Base-by-base conservation (phyloP, 2,329 filamentous ascomycete species). In the Phyllosticta citrichinensis region DNA sequence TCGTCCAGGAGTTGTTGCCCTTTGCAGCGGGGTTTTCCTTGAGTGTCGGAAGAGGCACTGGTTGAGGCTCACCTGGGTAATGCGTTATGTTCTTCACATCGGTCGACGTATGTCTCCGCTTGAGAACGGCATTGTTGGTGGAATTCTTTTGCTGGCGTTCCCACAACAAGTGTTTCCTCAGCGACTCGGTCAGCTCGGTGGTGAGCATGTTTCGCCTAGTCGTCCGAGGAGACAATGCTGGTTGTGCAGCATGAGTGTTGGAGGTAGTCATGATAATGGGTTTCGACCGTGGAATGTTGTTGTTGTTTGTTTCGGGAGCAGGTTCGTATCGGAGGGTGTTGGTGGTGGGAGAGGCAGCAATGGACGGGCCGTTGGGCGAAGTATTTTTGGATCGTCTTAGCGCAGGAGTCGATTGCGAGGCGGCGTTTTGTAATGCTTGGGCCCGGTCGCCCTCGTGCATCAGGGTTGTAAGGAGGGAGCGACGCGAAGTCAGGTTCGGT, bases 171-270 rank as follows among this genome's bases (percentile, higher is more conserved):
- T 97, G 89, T 67, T 91, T 89, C 22, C 94, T 86, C 3, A 99
- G 85, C 22, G 91, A 96, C 72, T 96, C 91, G 2, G 93, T 97
- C 60, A 99, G 80, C 77, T 99, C 94, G 0, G 90, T 95, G 9
- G 90, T 88, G 61, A 99, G 82, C 94, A 99, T 99, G 75, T 97
- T 95, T 63, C 92, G 85, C 57, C 94, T 85, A 0, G 92, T 97
- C 0, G 93, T 97, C 62, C 91, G 85, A 3, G 94, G 94, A 5
- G 94, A 97, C 65, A 96, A 82, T 1, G 91, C 89, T 27, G 86
- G 84, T 60, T 89, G 87, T 14, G 33, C 33, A 14, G 55, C 55
- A 65, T 88, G 84, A 5, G 78, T 78, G 62, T 86, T 86, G n/a
- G 82, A 82, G 20, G 87, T 83, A 14, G 85, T 87, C 70, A 87